phyloP scores from a whole-genome alignment of 129 eudicot genomes.

The Centella asiatica region DNA sequence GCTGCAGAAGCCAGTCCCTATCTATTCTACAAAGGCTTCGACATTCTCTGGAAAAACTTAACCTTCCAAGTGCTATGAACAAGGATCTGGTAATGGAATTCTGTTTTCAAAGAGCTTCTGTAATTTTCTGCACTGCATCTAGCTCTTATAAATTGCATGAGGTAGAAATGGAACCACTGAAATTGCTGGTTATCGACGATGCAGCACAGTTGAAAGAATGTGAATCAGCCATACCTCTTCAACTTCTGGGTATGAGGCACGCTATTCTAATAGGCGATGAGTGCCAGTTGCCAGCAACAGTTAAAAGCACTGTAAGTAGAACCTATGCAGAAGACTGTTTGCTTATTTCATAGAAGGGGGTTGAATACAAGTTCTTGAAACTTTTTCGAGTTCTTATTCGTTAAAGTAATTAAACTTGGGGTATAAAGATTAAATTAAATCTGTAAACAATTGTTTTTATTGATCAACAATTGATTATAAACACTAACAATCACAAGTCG shows the following conservation, averaged over 20 bases:
- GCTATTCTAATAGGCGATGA: constrained; percentile 53
- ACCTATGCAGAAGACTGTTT: not conserved
- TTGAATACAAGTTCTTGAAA: too few species aligned
- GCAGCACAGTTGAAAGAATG: constrained; percentile 51
- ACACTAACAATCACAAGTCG: too few species aligned
- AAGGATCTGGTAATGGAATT: constrained; percentile 22
- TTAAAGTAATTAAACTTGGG: too few species aligned
- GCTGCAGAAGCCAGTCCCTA: constrained; percentile 18
- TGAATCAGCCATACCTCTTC: constrained; percentile 42
- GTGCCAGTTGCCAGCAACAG: constrained; percentile 47
- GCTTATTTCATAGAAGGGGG: too few species aligned
- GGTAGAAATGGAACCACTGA: constrained; percentile 21
- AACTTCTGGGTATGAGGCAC: constrained; percentile 34
- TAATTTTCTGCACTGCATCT: constrained; percentile 58
- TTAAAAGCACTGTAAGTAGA: constrained; percentile 33
- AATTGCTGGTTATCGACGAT: constrained; percentile 41
- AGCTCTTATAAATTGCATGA: constrained; percentile 40
- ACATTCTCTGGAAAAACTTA: constrained; percentile 27
- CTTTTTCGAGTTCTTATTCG: too few species aligned
- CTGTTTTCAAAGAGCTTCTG: constrained; percentile 47
- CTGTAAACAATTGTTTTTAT: too few species aligned
- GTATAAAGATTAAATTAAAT: too few species aligned
- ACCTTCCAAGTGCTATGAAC: constrained; percentile 28
- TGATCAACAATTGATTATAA: too few species aligned
- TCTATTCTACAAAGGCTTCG: constrained; percentile 33